Base-by-base conservation (phyloP, 495 filamentous ascomycete genomes). In the Trichoderma virens region DNA sequence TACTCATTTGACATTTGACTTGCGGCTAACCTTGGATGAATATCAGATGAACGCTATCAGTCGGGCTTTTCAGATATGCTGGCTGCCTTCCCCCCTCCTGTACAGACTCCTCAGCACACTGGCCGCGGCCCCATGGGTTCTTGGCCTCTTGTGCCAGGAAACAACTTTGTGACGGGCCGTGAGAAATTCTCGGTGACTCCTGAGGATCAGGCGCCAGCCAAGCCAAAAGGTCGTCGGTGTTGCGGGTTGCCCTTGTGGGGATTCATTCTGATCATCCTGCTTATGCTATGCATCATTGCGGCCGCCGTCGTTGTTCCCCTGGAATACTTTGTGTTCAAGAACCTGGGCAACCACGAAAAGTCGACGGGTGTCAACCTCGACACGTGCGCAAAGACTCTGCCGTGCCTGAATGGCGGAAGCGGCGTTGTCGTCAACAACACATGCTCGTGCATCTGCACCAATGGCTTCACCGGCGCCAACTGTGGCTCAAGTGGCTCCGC, bases 301-400 rank as follows among this genome's bases (percentile, higher is more conserved):
- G 89, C 89, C 6, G 94, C 94, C 3, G 76, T 98, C 45, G 83
- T 96, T n/a, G 82, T 98, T 16, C 94, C 94, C 0, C 73, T 98
- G 20, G 85, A 92, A 62, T 80, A 97, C 54, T 79, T 97, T 61
- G 90, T 92, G 1, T 72, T 97, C 60, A 81, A 85, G 41, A 80
- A 79, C 41, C 65, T 76, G 34, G 67, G 74, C 27, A 61, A 65
- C 38, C 41, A 69, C n/a, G 65, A 62, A 63, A 60, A 71, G n/a
- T 67, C 69, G 8, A 69, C 74, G 60, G 65, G 73, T 1, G 70
- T 74, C 16, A 56, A 56, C 27, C 63, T 80, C 39, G 65, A 76
- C n/a, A 67, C 78, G 20, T 90, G 89, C 71, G 79, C 82, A 68
- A 71, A 75, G 54, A 78, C 77, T 60, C 61, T 81, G 31, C 67